phyloP scores from a whole-genome alignment of 2,329 filamentous ascomycete species.

The Lachnellula occidentalis region DNA sequence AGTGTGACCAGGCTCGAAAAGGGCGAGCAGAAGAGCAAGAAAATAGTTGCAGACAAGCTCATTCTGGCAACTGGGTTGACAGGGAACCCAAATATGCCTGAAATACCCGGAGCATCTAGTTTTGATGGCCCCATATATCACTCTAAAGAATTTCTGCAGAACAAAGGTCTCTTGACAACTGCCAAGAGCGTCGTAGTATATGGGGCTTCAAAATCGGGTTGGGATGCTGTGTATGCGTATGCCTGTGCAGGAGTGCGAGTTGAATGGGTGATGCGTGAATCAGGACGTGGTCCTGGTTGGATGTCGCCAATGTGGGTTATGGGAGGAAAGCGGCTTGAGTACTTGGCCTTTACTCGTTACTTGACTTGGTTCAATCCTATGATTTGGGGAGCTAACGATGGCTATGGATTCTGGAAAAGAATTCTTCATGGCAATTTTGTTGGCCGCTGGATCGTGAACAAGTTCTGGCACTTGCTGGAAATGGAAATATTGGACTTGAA shows the following conservation, averaged over 20 bases:
- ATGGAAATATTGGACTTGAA: neutral
- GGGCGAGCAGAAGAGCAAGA: slow-evolving; percentile 27
- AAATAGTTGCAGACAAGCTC: slow-evolving; percentile 39
- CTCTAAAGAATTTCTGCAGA: slow-evolving; percentile 39
- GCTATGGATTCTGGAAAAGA: slow-evolving; percentile 46
- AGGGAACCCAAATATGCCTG: slow-evolving; percentile 43
- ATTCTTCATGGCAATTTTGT: slow-evolving; percentile 54
- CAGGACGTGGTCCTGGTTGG: slow-evolving; percentile 53
- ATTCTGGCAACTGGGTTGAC: slow-evolving; percentile 52
- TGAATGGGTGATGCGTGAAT: neutral
- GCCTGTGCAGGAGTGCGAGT: slow-evolving; percentile 39
- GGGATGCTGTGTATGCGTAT: slow-evolving; percentile 58
- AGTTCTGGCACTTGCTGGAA: slow-evolving; percentile 52
- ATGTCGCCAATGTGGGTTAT: slow-evolving; percentile 58
- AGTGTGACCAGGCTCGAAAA: slow-evolving; percentile 35
- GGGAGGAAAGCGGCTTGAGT: slow-evolving; percentile 64
- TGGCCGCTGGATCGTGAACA: slow-evolving; percentile 49
- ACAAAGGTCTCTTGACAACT: slow-evolving; percentile 36
- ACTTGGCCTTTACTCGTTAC: slow-evolving; percentile 60
- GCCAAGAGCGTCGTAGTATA: slow-evolving; percentile 46
- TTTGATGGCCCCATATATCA: slow-evolving; percentile 47
- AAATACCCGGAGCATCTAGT: slow-evolving; percentile 40
- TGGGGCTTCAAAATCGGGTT: slow-evolving; percentile 58
- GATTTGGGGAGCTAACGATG: slow-evolving; percentile 61
- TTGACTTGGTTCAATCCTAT: slow-evolving; percentile 72